Conservation (phyloP, 2,329 filamentous ascomycete genomes). For the Diaporthe velutina region DNA sequence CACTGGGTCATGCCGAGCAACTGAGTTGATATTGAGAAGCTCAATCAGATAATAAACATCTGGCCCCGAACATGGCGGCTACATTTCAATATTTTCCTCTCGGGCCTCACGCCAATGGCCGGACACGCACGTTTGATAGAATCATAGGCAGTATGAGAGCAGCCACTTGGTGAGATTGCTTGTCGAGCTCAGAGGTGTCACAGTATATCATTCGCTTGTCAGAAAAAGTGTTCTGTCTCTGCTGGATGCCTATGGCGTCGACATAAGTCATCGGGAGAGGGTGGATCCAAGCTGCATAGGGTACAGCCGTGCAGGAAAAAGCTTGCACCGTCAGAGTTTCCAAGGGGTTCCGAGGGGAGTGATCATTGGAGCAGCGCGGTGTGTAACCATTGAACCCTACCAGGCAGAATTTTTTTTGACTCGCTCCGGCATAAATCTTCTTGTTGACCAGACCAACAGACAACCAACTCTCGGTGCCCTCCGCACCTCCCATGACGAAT, state of each 20-base stretch:
- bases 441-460: not conserved
- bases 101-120: not conserved
- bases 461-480: not conserved
- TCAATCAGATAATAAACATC: not conserved
- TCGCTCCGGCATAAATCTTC: not conserved
- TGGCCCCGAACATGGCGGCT: not conserved
- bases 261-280: not conserved
- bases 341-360: not conserved
- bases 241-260: too few relatives aligned
- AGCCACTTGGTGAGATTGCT: not conserved
- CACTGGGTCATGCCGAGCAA: not conserved
- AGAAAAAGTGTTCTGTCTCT: not conserved
- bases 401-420: not conserved
- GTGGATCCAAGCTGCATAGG: not conserved
- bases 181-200: not conserved
- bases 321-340: not conserved
- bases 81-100: not conserved
- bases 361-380: not conserved
- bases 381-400: not conserved
- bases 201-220: too few relatives aligned
- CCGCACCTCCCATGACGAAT: not conserved
- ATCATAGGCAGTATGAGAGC: not conserved
- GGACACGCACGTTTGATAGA: not conserved
- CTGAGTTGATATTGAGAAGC: not conserved
- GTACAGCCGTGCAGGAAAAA: not conserved